A percentile compares a stretch with the other conserved stretches of the same genome.
These are phyloP conservation scores for Acacia concinna DNA, from an alignment of 331 rosid species.

Conservation along the genomic window DNA sequence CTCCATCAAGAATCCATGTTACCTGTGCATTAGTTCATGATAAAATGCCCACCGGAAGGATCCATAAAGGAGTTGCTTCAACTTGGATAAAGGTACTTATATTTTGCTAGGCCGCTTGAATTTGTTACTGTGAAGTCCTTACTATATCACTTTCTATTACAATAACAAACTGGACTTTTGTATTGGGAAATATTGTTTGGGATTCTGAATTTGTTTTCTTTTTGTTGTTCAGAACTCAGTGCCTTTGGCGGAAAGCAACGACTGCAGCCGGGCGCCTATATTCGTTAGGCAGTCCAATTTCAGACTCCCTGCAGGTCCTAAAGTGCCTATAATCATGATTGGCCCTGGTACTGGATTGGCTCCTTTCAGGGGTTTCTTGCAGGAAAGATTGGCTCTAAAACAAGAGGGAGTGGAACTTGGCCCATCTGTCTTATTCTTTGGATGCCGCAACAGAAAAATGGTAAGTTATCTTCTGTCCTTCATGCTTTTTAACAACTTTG, in stretches of 20 bases:
- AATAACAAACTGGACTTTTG: not conserved
- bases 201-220: constrained; percentile 2
- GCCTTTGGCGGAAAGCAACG: constrained; percentile 64
- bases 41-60: constrained; percentile 76
- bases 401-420: constrained; percentile 80
- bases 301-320: constrained; percentile 76
- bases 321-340: constrained; percentile 87
- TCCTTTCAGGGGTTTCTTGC: constrained; percentile 99
- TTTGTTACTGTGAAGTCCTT: not conserved
- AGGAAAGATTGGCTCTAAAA: constrained; percentile 87
- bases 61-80: constrained; percentile 89
- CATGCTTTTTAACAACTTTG: not conserved
- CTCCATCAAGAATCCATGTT: constrained; percentile 81
- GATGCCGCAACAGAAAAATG: constrained; percentile 87
- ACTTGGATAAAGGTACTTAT: constrained; percentile 97
- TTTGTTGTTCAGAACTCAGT: constrained; percentile 61
- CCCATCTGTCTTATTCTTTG: constrained; percentile 75
- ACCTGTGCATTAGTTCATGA: constrained; percentile 90
- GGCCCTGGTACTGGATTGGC: constrained; percentile 99
- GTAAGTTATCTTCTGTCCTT: constrained; percentile 43
- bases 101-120: constrained; percentile 26
- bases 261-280: constrained; percentile 90
- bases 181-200: not conserved
- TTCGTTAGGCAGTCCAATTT: constrained; percentile 95
- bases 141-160: constrained; percentile 5